These are phyloP conservation scores for Mycena alexandri DNA, from an alignment of 768 basidiomycete species.

Conservation along the genomic window DNA sequence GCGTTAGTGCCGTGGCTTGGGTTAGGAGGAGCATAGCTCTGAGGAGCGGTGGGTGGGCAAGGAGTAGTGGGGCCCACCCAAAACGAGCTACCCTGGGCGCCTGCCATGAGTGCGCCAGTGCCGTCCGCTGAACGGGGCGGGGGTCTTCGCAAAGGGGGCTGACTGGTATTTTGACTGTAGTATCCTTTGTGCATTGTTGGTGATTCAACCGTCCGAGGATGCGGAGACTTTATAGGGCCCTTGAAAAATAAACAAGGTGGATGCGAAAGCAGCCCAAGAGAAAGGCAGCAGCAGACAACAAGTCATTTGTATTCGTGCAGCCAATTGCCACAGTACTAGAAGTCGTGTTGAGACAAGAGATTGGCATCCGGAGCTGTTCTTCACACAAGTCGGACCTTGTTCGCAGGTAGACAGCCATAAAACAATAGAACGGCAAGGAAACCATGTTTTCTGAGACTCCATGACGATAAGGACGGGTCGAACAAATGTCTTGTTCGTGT, in stretches of 20 bases:
- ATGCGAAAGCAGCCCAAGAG: neutral
- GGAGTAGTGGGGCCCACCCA: neutral
- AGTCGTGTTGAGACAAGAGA: slow-evolving; percentile 5
- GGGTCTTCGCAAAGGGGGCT: too few relatives aligned
- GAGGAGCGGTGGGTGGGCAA: neutral
- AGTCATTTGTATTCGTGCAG: slow-evolving; percentile 14
- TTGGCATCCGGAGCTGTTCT: neutral
- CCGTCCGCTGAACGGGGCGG: neutral
- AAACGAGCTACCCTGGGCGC: slow-evolving; percentile 1
- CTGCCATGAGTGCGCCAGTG: neutral
- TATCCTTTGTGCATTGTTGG: slow-evolving; percentile 11
- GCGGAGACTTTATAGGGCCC: slow-evolving; percentile 12
- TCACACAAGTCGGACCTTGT: slow-evolving; percentile 7
- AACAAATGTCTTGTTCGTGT: too few relatives aligned
- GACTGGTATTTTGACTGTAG: neutral
- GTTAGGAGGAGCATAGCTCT: neutral
- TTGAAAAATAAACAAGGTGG: too few relatives aligned
- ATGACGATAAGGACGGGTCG: slow-evolving; percentile 4
- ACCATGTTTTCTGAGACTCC: slow-evolving; percentile 1
- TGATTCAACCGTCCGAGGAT: neutral
- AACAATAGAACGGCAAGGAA: neutral
- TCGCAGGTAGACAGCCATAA: neutral
- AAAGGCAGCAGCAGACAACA: slow-evolving; percentile 4
- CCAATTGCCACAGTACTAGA: slow-evolving; percentile 9
- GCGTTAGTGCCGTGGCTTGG: too few relatives aligned